Evolutionary conservation across 1,139 yeast genomes (phyloP), one percentile per base, ranked within the genome.

Genomic region (Suhomyces choctaworum): DNA sequence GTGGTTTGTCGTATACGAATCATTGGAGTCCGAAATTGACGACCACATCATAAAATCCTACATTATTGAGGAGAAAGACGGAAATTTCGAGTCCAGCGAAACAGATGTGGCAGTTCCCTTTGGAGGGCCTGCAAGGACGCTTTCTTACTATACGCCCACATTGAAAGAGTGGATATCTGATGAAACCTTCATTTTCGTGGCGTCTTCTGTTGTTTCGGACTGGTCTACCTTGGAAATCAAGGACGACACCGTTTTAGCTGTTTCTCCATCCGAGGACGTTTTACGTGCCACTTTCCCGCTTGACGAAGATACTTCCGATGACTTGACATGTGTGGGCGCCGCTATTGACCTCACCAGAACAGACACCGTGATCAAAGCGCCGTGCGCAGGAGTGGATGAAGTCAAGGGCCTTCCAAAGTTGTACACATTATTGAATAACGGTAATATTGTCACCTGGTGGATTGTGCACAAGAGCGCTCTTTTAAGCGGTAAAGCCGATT

Each of bases 201-300:
- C 84, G 1, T 75, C 83, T 1, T 76, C 89, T 0, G 68, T 77
- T 22, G 78, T 92, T 0, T 71, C 82, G 3, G 92, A 84, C 38
- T 42, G 47, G 46, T 19, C 31, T 4, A 31, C 79, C 0, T 48
- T 81, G 0, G 41, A 70, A 13, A 56, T 72, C 1, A 8, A 19
- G n/a, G 13, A 16, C n/a, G 14, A 16, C 12, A 23, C 17, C 3
- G 50, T 58, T 1, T 48, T 55, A 1, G 60, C 33, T 2, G 15
- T 69, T 27, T 60, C 54, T 23, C 78, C 81, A 15, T 58, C 73
- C 3, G 85, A 82, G 47, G 96, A 88, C 51, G 66, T 80, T 4
- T 78, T 77, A 45, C 70, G 85, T 34, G 92, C 95, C 0, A 73
- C 76, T 10, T 66, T 86, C 44, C 95, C 96, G 1, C 64, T 86